phyloP scores from a whole-genome alignment of 768 basidiomycete genomes.

The Boletus reticuloceps region DNA sequence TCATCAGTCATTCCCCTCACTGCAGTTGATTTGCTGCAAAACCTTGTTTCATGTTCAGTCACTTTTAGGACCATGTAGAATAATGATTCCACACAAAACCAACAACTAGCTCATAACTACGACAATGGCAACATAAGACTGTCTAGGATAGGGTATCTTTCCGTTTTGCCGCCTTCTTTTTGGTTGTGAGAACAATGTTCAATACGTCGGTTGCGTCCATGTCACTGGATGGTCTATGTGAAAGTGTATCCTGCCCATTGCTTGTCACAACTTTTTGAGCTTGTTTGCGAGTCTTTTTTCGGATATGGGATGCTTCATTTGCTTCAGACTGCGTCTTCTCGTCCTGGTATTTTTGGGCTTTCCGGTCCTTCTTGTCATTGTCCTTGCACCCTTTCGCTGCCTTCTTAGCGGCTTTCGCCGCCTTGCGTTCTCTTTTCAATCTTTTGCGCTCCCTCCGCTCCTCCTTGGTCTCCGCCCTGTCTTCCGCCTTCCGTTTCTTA shows the following conservation, averaged over 20 bases:
- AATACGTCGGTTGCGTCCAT: background rate
- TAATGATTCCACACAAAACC: slow-evolving; percentile 15
- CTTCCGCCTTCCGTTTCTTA: slow-evolving; percentile 12
- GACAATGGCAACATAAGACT: background rate
- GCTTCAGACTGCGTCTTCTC: background rate
- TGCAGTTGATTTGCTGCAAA: slow-evolving; percentile 8
- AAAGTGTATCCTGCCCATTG: slow-evolving; percentile 1
- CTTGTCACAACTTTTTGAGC: slow-evolving; percentile 3
- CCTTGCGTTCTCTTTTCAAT: slow-evolving; percentile 22
- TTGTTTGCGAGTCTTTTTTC: slow-evolving; percentile 8
- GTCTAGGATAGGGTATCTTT: slow-evolving; percentile 17
- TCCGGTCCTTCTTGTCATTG: background rate
- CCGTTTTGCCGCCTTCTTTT: slow-evolving; percentile 24
- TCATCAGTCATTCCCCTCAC: background rate
- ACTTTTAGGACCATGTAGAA: slow-evolving; percentile 26
- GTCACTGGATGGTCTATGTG: background rate
- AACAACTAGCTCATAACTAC: slow-evolving; percentile 6
- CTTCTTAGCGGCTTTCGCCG: slow-evolving; percentile 15
- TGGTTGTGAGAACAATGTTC: background rate
- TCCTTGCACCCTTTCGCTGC: slow-evolving; percentile 2
- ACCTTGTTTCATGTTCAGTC: slow-evolving; percentile 11
- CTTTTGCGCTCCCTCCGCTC: slow-evolving; percentile 23
- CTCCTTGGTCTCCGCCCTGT: slow-evolving; percentile 12
- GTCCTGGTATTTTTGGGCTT: background rate
- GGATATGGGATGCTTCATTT: background rate